Percentiles rank a stretch among this genome's conserved stretches.
These are phyloP conservation scores for Lojkania enalia DNA, from an alignment of 2,329 filamentous ascomycete species.

Conservation along the genomic window DNA sequence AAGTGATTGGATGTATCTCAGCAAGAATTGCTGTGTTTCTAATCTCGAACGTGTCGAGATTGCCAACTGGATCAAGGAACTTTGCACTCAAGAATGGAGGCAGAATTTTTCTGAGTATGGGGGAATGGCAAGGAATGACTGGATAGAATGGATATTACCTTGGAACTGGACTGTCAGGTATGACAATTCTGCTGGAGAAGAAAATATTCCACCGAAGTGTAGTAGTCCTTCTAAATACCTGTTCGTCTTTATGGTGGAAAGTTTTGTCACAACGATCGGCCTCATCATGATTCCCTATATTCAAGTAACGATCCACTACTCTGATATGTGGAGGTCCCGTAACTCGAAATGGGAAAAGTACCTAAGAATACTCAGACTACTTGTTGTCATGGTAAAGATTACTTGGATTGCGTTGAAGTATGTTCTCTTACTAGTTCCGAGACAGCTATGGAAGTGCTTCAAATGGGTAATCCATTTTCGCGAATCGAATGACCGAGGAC, in stretches of 20 bases:
- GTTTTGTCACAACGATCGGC: background rate
- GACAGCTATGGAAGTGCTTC: background rate
- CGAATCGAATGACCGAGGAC: too few relatives aligned
- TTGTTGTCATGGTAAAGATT: background rate
- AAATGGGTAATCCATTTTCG: too few relatives aligned
- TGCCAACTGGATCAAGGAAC: constrained; percentile 1
- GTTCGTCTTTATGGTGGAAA: background rate
- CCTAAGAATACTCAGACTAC: too few relatives aligned
- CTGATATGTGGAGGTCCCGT: background rate
- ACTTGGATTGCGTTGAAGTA: background rate
- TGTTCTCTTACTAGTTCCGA: background rate
- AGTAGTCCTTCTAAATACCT: background rate
- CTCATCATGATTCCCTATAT: background rate
- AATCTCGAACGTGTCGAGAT: background rate
- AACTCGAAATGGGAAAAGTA: background rate
- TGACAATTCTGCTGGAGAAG: background rate
- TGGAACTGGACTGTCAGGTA: background rate
- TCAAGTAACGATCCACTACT: background rate
- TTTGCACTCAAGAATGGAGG: constrained; percentile 1
- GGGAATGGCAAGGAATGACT: constrained; percentile 2
- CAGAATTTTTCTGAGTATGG: background rate
- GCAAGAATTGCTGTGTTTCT: background rate
- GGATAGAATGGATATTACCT: constrained; percentile 1
- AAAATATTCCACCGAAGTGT: background rate
- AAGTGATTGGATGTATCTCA: background rate